Evolutionary conservation across 768 basidiomycete genomes (phyloP).

Genomic region (Serpula lacrymans): DNA sequence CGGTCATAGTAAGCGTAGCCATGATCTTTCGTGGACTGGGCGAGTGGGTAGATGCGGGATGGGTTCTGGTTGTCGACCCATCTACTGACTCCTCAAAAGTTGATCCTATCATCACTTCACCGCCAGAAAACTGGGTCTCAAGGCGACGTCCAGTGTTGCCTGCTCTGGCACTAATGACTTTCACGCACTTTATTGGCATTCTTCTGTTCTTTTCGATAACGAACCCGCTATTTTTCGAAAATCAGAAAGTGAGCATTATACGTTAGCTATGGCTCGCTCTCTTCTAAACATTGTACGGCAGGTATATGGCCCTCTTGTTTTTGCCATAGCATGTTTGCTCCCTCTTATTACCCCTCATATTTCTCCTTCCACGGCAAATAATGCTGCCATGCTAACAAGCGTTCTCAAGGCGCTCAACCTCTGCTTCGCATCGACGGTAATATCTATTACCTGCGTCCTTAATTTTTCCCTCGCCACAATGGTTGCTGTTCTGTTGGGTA

Average conservation of each 20-base stretch:
- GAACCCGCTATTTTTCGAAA: conserved; percentile 40
- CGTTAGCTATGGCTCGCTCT: background rate
- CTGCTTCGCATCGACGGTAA: conserved; percentile 80
- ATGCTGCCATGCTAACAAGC: conserved; percentile 37
- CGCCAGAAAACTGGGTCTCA: conserved; percentile 36
- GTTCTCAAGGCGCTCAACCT: conserved; percentile 74
- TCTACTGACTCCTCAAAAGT: conserved; percentile 12
- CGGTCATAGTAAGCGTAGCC: conserved; percentile 76
- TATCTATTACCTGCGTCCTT: conserved; percentile 82
- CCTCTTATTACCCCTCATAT: conserved; percentile 31
- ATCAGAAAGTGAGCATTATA: conserved; percentile 36
- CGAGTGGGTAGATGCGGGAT: conserved; percentile 67
- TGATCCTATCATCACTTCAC: conserved; percentile 6
- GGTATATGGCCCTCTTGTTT: conserved; percentile 22
- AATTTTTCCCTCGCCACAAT: conserved; percentile 88
- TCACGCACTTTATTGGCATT: conserved; percentile 55
- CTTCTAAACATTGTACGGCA: background rate
- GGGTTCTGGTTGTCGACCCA: conserved; percentile 31
- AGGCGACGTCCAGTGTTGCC: conserved; percentile 54
- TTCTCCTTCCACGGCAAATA: conserved; percentile 19
- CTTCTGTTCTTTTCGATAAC: conserved; percentile 48
- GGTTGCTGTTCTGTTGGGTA: conserved; percentile 60
- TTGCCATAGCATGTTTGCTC: conserved; percentile 27
- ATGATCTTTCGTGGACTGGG: conserved; percentile 83
- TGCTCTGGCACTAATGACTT: conserved; percentile 49